A percentile compares a stretch with the other conserved stretches of the same genome.
Evolutionary conservation across 495 filamentous ascomycete species (phyloP).

Genomic region (Amphirosellinia nigrospora): DNA sequence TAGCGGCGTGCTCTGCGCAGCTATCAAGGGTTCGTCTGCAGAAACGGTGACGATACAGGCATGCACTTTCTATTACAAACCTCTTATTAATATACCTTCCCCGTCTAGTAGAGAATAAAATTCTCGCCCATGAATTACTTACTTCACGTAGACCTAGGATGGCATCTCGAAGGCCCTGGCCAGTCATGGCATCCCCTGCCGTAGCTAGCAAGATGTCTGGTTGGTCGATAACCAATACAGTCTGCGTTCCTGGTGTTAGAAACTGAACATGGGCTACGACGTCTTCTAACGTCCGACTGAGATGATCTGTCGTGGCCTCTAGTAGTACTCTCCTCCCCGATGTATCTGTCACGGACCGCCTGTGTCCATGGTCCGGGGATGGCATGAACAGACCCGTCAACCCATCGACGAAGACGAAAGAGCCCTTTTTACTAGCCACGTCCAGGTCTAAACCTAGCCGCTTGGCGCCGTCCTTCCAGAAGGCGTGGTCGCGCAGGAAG

Average conservation of each 20-base stretch:
- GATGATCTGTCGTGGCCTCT: slow-evolving; percentile 26
- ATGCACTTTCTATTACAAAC: slow-evolving; percentile 51
- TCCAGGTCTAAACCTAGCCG: slow-evolving; percentile 76
- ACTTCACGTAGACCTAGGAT: slow-evolving; percentile 63
- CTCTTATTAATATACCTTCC: slow-evolving; percentile 33
- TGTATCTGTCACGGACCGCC: neutral
- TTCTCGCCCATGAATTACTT: slow-evolving; percentile 26
- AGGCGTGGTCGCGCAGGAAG: slow-evolving; percentile 76
- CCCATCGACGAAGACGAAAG: slow-evolving; percentile 77
- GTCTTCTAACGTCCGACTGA: slow-evolving; percentile 32
- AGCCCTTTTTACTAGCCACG: slow-evolving; percentile 58
- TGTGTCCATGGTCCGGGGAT: slow-evolving; percentile 20
- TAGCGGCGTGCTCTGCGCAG: slow-evolving; percentile 62
- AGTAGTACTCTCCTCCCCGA: slow-evolving; percentile 26
- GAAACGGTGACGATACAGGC: slow-evolving; percentile 70
- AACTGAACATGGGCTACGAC: slow-evolving; percentile 30
- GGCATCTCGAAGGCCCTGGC: slow-evolving; percentile 45
- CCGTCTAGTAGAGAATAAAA: neutral
- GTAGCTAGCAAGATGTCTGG: slow-evolving; percentile 62
- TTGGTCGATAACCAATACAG: slow-evolving; percentile 60
- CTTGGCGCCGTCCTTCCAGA: slow-evolving; percentile 72
- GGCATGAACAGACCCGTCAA: slow-evolving; percentile 56
- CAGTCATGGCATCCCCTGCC: slow-evolving; percentile 36
- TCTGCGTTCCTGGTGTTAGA: slow-evolving; percentile 26
- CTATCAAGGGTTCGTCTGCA: slow-evolving; percentile 72